Evolutionary conservation across 768 basidiomycete genomes (phyloP), one percentile per base, ranked within the genome.

Genomic region (Macrocybe gigantea): DNA sequence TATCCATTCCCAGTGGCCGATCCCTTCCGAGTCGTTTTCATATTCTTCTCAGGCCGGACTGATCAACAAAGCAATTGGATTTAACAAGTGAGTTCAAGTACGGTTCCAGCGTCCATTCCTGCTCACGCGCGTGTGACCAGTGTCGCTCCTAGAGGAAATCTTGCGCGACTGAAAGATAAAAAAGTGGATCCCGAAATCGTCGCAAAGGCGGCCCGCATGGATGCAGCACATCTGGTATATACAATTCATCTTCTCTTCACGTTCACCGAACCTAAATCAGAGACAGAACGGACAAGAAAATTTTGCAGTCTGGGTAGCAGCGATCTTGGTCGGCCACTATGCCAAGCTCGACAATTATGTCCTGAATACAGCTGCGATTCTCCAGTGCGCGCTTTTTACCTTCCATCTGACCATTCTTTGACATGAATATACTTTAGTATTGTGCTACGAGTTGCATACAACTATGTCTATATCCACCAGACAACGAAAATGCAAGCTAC

Each of bases 401-500:
- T 30, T 35, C 32, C 12, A n/a, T 41, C 29, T 34, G 13, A 14
- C 2, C 7, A 45, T 42, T 22, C 58, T 61, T 56, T 45, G 41
- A 5, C 38, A 47, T 42, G 47, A 11, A 41, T 38, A 39, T 45
- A 44, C 10, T n/a, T 6, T 40, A 63, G 59, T 49, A 45, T 61
- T 41, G 46, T 39, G 22, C 45, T 59, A 7, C 60, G 66, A 5
- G 13, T 59, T 3, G 30, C 63, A 9, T 68, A 57, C 50, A 66
- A 66, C 47, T 57, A 53, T 38, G 44, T 65, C 14, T 68, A 68
- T 42, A 61, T 64, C 38, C 64, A 61, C 43, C 57, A 61, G 36
- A 38, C 37, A 37, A 53, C 52, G 12, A 31, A 50, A 6, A 5
- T 34, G 1, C 56, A 58, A 15, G 50, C 51, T 12, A 1, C 11